Base-by-base conservation (phyloP, 75 land plant genomes). In the Ceratopteris richardii region DNA sequence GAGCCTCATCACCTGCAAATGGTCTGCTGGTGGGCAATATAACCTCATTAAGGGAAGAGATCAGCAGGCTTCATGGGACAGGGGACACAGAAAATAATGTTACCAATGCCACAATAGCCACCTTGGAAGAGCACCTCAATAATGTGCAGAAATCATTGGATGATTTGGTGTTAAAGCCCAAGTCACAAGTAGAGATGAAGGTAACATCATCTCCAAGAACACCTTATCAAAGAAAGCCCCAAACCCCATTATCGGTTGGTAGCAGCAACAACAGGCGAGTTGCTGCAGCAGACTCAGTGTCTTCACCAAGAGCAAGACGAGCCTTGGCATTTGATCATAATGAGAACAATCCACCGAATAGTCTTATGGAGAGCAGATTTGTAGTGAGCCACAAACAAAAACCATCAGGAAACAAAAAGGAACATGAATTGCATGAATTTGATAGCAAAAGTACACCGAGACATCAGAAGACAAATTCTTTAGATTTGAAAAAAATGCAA, bases 401-500 rank as follows among this genome's bases (percentile, higher is more conserved):
- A 6, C 22, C 22, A 4, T 21, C 50, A 18, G 3, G 50, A 17
- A 50, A 25, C 58, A 61, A 20, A 50, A 52, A 21, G 17, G 37
- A 33, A 3, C 9, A 3, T 4, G 37, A 33, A 33, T 4, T 33
- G 3, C 84, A 69, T 55, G 66, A 64, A 13, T 80, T 86, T 51
- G 74, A 81, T 6, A 80, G 70, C 63, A 86, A 81, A 39, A 74
- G 76, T 21, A 80, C 84, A 24, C 83, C 82, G 22, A 47, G 71
- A 7, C 84, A 88, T 51, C 58, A 70, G 31, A 75, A 95, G 41
- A 81, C 89, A 41, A 85, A 81, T 61, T 93, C 98, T 17, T 90
- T 93, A 2, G 93, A 88, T 71, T 79, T 93, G 63, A 73, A 69
- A 37, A 93, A 89, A 68, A 93, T 93, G 90, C 96, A 89, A 68